Base-by-base conservation (phyloP, 169 alveolate genomes). In the Neospora caninum region DNA sequence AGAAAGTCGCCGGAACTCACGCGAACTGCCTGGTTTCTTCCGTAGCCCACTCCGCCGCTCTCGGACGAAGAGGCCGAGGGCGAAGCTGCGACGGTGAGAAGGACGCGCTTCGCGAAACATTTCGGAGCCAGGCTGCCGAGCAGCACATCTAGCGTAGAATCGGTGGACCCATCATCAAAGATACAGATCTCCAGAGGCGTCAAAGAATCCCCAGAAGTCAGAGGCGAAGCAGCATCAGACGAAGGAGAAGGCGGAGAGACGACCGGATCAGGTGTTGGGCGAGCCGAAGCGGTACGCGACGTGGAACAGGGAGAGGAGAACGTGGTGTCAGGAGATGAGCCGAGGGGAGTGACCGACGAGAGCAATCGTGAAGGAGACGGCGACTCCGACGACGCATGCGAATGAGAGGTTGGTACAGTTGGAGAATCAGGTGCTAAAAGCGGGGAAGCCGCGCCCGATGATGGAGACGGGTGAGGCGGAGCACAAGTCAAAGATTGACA, bases 11-110 rank as follows among this genome's bases (percentile, higher is more conserved):
- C 86, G 86, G n/a, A 20, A 25, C 86, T 25, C 45, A 78, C 45
- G 27, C 39, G 22, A 10, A 78, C 86, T 1, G 86, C 86, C 45
- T 78, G 39, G 45, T 78, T 78, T n/a, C 45, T 20, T 29, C 86
- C 86, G 45, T 78, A 78, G 49, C 49, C 86, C 45, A 78, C 86
- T 10, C 86, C 86, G 4, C 86, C 86, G 86, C 86, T n/a, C 41
- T 38, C 53, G 45, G 43, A 78, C 22, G 42, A 2, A n/a, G 20
- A 16, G 29, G 86, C 18, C 9, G 78, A 53, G 29, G 41, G 45
- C 20, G 82, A n/a, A 22, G 54, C 41, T 25, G 36, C 94, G 34
- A 70, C 42, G 42, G 86, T 54, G 41, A 64, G n/a, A n/a, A 70
- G 39, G 42, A 70, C 73, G 53, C 43, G 83, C 10, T 20, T 34